Conservation (phyloP, 306 rosid species). For the Prunus fruticosa region DNA sequence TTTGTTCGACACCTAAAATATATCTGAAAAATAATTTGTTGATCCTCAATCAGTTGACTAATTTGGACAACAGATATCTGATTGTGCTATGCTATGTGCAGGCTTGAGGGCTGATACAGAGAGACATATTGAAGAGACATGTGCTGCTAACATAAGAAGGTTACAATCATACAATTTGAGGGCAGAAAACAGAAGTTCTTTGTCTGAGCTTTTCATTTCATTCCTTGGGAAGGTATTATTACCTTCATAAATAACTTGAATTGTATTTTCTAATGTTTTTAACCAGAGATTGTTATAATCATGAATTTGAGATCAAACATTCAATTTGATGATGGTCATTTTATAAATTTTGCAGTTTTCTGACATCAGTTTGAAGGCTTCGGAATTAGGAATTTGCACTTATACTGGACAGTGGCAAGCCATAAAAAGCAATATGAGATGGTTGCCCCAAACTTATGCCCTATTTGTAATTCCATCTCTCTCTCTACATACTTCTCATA, state of each 20-base stretch:
- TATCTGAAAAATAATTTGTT: background rate
- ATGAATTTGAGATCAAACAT: background rate
- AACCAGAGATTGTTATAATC: background rate
- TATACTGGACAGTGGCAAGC: slow-evolving; percentile 65
- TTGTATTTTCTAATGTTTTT: background rate
- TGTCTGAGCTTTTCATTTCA: slow-evolving; percentile 72
- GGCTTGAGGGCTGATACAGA: slow-evolving; percentile 70
- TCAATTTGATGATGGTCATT: background rate
- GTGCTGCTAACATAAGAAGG: slow-evolving; percentile 46
- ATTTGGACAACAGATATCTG: slow-evolving; percentile 6
- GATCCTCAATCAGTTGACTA: background rate
- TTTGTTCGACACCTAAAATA: background rate
- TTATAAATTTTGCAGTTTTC: slow-evolving; percentile 58
- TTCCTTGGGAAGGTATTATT: slow-evolving; percentile 63
- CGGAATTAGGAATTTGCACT: slow-evolving; percentile 56
- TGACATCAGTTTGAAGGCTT: slow-evolving; percentile 43
- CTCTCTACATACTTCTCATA: background rate
- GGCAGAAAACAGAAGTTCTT: slow-evolving; percentile 49
- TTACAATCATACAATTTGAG: slow-evolving; percentile 41
- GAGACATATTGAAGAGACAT: slow-evolving; percentile 50
- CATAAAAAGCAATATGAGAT: slow-evolving; percentile 54
- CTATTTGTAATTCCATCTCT: slow-evolving; percentile 57
- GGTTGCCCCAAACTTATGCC: slow-evolving; percentile 76
- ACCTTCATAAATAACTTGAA: background rate
- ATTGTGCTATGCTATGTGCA: slow-evolving; percentile 33